Evolutionary conservation across 306 rosid genomes (phyloP).

Genomic region (Vigna nakashimae): DNA sequence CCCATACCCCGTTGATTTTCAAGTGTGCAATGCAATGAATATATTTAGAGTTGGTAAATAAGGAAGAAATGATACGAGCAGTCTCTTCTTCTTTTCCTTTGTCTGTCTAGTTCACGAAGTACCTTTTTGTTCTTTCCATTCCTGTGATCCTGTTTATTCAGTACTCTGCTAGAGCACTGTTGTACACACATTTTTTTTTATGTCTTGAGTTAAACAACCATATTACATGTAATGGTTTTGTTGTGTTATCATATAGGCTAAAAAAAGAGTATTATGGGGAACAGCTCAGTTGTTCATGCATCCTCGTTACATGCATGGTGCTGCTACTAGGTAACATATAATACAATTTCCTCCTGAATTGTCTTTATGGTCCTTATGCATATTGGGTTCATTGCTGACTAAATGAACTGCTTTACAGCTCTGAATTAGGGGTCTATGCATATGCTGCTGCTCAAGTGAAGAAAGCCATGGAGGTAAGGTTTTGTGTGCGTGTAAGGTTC

Average conservation of each 20-base stretch:
- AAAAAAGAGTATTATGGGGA: conserved; percentile 88
- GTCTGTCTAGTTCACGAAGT: neutral
- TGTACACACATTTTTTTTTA: neutral
- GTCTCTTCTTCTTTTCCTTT: neutral
- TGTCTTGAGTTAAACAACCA: conserved; percentile 2
- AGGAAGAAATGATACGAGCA: neutral
- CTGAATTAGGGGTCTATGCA: conserved; percentile 81
- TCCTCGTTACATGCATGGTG: conserved; percentile 99
- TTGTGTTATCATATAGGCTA: conserved; percentile 55
- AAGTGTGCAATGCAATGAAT: neutral
- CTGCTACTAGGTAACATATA: conserved; percentile 79
- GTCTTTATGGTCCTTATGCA: neutral
- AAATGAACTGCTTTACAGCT: conserved; percentile 59
- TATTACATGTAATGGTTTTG: neutral
- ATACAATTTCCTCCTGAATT: conserved; percentile 27
- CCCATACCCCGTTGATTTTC: neutral
- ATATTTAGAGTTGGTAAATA: neutral
- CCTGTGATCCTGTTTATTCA: neutral
- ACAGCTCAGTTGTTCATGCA: conserved; percentile 94
- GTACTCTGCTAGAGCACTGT: neutral
- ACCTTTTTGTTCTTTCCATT: neutral
- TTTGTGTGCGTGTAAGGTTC: conserved; percentile 16
- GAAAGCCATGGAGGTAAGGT: conserved; percentile 91
- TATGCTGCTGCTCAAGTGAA: conserved; percentile 99
- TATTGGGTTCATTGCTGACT: conserved; percentile 37